phyloP scores from a whole-genome alignment of 2,329 filamentous ascomycete species.

The Venturia oleaginea region DNA sequence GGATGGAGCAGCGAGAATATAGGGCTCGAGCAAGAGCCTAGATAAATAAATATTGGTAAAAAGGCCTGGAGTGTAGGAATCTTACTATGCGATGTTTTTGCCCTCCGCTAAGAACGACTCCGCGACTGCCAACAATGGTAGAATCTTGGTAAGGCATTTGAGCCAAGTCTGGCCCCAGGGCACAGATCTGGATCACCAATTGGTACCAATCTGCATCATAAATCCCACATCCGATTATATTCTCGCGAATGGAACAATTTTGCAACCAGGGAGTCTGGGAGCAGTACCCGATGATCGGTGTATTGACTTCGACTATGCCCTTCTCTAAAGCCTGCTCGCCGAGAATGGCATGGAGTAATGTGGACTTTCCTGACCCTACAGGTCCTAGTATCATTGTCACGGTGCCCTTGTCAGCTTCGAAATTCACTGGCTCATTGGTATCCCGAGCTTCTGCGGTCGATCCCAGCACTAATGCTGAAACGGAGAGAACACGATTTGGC shows the following conservation, averaged over 20 bases:
- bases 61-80: not conserved
- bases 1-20: conserved; percentile 11
- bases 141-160: conserved; percentile 11
- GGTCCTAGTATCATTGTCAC: conserved; percentile 19
- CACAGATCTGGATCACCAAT: conserved; percentile 7
- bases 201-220: conserved; percentile 10
- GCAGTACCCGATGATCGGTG: conserved; percentile 6
- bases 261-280: conserved; percentile 14
- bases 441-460: not conserved
- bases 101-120: conserved; percentile 13
- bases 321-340: conserved; percentile 14
- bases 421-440: not conserved
- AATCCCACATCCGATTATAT: conserved; percentile 7
- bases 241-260: conserved; percentile 12
- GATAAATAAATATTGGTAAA: not conserved
- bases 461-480: not conserved
- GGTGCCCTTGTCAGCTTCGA: conserved; percentile 8
- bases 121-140: conserved; percentile 12
- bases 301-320: conserved; percentile 4
- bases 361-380: conserved; percentile 19
- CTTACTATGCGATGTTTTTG: conserved; percentile 14
- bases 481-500: not conserved
- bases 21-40: conserved; percentile 13
- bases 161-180: conserved; percentile 8
- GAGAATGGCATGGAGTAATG: conserved; percentile 16